Evolutionary conservation across 176 grass and related monocot species (phyloP).

Genomic region (Musa itinerans): DNA sequence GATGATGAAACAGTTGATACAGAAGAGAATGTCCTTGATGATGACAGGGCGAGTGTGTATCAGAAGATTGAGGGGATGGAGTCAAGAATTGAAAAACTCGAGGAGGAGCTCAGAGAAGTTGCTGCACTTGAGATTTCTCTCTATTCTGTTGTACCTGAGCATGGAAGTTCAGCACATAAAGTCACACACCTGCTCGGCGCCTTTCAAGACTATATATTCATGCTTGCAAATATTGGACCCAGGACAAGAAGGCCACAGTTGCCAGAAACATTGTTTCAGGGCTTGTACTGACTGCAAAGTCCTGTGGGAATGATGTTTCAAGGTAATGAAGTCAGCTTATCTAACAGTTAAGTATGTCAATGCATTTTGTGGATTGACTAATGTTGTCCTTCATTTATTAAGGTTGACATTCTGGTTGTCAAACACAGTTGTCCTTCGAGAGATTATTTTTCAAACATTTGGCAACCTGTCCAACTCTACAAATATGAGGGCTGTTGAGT

Average conservation of each 20-base stretch:
- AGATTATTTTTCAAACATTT: conserved; percentile 65
- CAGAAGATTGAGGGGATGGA: conserved; percentile 39
- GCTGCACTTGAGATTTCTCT: conserved; percentile 84
- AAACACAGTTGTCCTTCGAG: conserved; percentile 73
- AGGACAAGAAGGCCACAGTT: conserved; percentile 59
- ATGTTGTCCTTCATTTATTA: conserved; percentile 21
- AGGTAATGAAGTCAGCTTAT: conserved; percentile 41
- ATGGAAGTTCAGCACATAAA: conserved; percentile 81
- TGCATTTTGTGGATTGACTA: background rate
- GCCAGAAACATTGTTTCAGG: conserved; percentile 65
- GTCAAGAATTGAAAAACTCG: conserved; percentile 45
- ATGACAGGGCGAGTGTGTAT: conserved; percentile 17
- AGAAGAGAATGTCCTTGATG: conserved; percentile 57
- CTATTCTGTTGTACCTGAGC: conserved; percentile 63
- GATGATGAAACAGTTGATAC: conserved; percentile 82
- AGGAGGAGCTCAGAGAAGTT: conserved; percentile 86
- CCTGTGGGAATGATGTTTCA: conserved; percentile 89
- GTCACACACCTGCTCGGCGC: conserved; percentile 87
- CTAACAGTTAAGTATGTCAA: background rate
- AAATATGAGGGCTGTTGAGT: conserved; percentile 26
- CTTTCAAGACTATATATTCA: conserved; percentile 69
- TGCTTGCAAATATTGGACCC: conserved; percentile 58
- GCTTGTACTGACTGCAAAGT: conserved; percentile 67
- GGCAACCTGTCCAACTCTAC: conserved; percentile 30
- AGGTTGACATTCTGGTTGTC: conserved; percentile 98